These are phyloP conservation scores for Ganoderma leucocontextum DNA, from an alignment of 1,284 basidiomycete genomes.

Conservation along the genomic window DNA sequence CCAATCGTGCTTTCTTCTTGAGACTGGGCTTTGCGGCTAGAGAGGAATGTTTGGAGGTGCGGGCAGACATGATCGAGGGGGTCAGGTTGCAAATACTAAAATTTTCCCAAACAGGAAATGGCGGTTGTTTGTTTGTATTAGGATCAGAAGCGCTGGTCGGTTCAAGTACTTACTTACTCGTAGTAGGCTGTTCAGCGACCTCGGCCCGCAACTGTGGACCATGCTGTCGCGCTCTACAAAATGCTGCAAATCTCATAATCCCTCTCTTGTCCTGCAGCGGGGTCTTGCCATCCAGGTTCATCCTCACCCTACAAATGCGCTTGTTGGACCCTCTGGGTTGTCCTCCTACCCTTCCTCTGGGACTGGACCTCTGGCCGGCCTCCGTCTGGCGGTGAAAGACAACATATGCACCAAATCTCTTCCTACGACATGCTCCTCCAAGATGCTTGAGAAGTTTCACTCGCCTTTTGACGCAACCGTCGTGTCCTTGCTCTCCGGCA, in stretches of 20 bases:
- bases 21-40: conserved; percentile 20
- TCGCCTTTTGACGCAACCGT: conserved; percentile 92
- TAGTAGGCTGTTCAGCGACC: not conserved
- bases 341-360: conserved; percentile 11
- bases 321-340: conserved; percentile 45
- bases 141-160: conserved; percentile 33
- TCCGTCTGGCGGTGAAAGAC: conserved; percentile 82
- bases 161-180: too few species aligned
- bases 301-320: conserved; percentile 53
- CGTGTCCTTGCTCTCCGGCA: conserved; percentile 66
- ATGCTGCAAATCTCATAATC: conserved; percentile 41
- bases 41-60: conserved; percentile 20
- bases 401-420: conserved; percentile 79
- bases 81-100: conserved; percentile 16
- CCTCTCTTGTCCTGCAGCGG: not conserved
- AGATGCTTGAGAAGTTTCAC: conserved; percentile 75
- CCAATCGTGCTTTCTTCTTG: conserved; percentile 29
- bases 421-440: conserved; percentile 84
- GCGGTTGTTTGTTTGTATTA: conserved; percentile 37
- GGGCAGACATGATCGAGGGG: conserved; percentile 14
- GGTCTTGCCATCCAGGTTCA: not conserved
- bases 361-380: conserved; percentile 46
- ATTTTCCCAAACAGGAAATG: conserved; percentile 34
- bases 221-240: conserved; percentile 24
- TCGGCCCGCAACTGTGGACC: not conserved